Evolutionary conservation across 2,329 filamentous ascomycete species (phyloP).

Genomic region (Sarocladium kiliense): DNA sequence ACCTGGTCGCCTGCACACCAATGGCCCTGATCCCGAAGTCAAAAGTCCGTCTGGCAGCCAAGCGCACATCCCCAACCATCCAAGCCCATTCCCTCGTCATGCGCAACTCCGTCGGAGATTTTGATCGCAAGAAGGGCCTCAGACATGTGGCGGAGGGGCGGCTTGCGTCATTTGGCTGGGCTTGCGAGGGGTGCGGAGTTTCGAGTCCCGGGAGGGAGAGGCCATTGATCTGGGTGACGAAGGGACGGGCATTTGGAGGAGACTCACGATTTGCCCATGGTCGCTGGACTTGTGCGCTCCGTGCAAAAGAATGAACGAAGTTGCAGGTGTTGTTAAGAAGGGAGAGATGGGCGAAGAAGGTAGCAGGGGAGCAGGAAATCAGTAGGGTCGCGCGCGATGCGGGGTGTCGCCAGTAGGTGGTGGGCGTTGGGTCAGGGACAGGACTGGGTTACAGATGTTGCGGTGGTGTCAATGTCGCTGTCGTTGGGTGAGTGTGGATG

Average conservation of each 20-base stretch:
- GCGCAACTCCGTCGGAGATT: background rate
- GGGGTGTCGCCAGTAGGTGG: constrained; percentile 1
- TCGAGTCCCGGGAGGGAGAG: background rate
- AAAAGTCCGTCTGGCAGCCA: background rate
- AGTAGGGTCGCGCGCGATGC: constrained; percentile 5
- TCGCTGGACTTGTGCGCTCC: background rate
- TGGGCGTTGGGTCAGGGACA: background rate
- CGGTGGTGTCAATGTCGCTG: background rate
- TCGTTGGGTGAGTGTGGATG: background rate
- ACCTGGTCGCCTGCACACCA: background rate
- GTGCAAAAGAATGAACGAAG: background rate
- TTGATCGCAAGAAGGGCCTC: background rate
- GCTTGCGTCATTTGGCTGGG: constrained; percentile 6
- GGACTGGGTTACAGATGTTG: background rate
- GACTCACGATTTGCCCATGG: constrained; percentile 9
- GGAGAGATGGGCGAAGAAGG: background rate
- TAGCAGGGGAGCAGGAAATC: background rate
- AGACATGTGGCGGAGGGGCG: background rate
- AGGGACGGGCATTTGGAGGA: background rate
- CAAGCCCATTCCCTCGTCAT: background rate
- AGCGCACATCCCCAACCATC: background rate
- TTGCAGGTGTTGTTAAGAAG: background rate
- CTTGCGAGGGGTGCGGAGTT: background rate
- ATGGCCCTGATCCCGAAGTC: background rate
- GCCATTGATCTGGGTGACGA: background rate